phyloP scores from a whole-genome alignment of 2,329 filamentous ascomycete species.

The Bipolaris gigantea region DNA sequence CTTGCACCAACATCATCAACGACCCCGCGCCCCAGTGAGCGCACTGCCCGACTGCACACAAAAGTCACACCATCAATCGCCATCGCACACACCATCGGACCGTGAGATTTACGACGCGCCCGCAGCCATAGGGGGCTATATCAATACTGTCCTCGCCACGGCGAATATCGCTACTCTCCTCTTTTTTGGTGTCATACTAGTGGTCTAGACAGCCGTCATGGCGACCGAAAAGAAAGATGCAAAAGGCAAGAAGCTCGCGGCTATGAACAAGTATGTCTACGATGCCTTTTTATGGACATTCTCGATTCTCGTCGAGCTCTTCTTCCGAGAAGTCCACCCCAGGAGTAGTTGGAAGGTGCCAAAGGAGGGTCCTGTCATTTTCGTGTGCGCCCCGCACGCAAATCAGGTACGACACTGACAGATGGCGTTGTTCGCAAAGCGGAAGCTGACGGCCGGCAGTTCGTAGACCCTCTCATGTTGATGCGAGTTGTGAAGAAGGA shows the following conservation, averaged over 20 bases:
- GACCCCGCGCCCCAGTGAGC: conserved; percentile 14
- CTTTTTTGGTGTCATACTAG: neutral
- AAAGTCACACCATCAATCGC: conserved; percentile 18
- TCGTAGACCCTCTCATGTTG: conserved; percentile 91
- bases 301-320: conserved; percentile 86
- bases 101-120: conserved; percentile 8
- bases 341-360: conserved; percentile 95
- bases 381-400: conserved; percentile 94
- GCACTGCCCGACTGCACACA: conserved; percentile 5
- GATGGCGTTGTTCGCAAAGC: neutral
- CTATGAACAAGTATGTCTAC: conserved; percentile 74
- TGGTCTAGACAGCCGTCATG: conserved; percentile 16
- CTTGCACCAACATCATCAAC: neutral
- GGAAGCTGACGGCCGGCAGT: conserved; percentile 56
- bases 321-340: conserved; percentile 97
- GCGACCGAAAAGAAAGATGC: conserved; percentile 17
- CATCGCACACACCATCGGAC: conserved; percentile 1
- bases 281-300: conserved; percentile 77
- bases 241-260: conserved; percentile 40
- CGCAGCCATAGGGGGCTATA: conserved; percentile 10
- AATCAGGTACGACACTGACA: conserved; percentile 56
- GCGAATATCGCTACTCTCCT: neutral
- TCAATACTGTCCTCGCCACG: neutral
- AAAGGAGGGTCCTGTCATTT: conserved; percentile 82
- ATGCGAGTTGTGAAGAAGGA: conserved; percentile 88